phyloP scores from a whole-genome alignment of 2,329 filamentous ascomycete genomes.

The Colletotrichum sp. region DNA sequence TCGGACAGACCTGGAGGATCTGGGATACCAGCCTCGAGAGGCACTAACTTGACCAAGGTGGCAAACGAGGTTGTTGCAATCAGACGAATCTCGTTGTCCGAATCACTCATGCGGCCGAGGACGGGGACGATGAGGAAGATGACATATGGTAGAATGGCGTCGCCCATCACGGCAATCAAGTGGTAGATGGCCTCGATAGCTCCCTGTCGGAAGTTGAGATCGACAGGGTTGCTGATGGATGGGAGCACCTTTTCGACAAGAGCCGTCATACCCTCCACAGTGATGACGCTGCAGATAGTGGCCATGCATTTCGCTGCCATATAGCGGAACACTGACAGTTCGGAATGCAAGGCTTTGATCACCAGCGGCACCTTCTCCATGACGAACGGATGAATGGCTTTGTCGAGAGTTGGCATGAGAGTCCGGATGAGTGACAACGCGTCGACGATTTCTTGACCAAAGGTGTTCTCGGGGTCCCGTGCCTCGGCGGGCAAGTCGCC shows the following conservation, averaged over 20 bases:
- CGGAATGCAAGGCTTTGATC: constrained; percentile 85
- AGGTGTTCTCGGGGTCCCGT: constrained; percentile 72
- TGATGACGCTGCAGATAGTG: constrained; percentile 96
- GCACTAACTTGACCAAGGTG: constrained; percentile 94
- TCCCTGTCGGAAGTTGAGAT: constrained; percentile 88
- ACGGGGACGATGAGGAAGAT: constrained; percentile 99
- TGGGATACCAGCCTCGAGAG: constrained; percentile 94
- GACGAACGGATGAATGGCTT: constrained; percentile 78
- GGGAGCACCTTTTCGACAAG: constrained; percentile 92
- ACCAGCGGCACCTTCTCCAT: constrained; percentile 84
- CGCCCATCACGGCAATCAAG: constrained; percentile 97
- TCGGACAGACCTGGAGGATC: constrained; percentile 93
- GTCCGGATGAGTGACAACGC: constrained; percentile 91
- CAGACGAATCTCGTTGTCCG: constrained; percentile 91
- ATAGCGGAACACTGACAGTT: constrained; percentile 91
- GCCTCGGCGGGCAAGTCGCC: constrained; percentile 75
- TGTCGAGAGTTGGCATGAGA: constrained; percentile 86
- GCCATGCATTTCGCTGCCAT: constrained; percentile 97
- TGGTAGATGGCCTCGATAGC: constrained; percentile 96
- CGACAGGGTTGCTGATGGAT: constrained; percentile 87
- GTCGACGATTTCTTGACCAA: constrained; percentile 93
- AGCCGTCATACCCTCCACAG: constrained; percentile 93
- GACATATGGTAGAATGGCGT: constrained; percentile 93
- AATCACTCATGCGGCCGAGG: constrained; percentile 96
- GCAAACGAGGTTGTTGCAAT: constrained; percentile 97